Conservation (phyloP, 176 grass and related monocot genomes). For the Eragrostis nindensis region DNA sequence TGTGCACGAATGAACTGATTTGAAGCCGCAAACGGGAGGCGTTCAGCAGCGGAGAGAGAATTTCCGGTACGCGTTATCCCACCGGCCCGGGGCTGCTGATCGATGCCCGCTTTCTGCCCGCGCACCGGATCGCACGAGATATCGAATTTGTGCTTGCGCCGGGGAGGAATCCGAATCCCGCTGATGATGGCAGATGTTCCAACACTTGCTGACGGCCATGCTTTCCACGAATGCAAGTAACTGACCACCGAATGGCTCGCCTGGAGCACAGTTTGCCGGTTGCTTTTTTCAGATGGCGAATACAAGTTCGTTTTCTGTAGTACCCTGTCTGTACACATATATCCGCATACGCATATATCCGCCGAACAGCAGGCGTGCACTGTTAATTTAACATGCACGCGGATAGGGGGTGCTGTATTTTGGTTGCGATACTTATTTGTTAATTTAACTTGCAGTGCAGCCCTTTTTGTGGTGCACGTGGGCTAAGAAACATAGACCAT, state of each 20-base stretch:
- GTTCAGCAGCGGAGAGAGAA: conserved; percentile 6
- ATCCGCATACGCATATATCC: no score
- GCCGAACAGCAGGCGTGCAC: not conserved
- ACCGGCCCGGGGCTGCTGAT: no score
- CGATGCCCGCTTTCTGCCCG: conserved; percentile 33
- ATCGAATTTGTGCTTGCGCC: conserved; percentile 35
- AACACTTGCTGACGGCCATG: conserved; percentile 1
- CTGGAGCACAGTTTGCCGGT: not conserved
- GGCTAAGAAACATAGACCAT: not conserved
- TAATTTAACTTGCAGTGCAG: not conserved
- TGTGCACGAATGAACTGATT: not conserved
- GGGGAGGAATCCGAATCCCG: conserved; percentile 25
- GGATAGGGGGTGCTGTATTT: no score
- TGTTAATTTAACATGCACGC: no score
- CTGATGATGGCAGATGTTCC: not conserved
- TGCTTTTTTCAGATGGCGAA: not conserved
- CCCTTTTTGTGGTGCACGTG: conserved; percentile 4
- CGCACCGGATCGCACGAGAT: conserved; percentile 34
- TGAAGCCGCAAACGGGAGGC: conserved; percentile 46
- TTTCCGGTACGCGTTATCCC: not conserved
- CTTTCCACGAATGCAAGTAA: not conserved
- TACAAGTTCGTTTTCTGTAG: not conserved
- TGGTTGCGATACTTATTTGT: not conserved
- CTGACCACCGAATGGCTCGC: not conserved
- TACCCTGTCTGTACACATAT: no score